A percentile compares a stretch with the other conserved stretches of the same genome.
These are phyloP conservation scores for Stagonosporopsis chrysanthemi DNA, from an alignment of 2,329 filamentous ascomycete species.

Conservation along the genomic window DNA sequence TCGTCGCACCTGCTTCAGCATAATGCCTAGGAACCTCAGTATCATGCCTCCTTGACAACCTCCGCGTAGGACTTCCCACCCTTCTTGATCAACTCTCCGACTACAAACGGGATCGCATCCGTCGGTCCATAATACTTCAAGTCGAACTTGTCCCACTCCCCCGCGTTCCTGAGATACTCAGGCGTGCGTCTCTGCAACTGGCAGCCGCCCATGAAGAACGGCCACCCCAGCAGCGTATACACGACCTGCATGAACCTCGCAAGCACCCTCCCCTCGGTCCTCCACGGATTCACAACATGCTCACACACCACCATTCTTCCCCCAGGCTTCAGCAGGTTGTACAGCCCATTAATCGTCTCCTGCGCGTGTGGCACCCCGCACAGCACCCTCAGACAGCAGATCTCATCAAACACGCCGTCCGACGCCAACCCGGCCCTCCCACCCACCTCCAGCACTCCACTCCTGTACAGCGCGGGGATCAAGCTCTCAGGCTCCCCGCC, in stretches of 20 bases:
- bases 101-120: slow-evolving; percentile 45
- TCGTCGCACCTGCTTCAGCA: too few species aligned
- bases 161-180: slow-evolving; percentile 52
- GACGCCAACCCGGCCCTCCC: slow-evolving; percentile 32
- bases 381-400: slow-evolving; percentile 62
- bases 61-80: slow-evolving; percentile 31
- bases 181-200: slow-evolving; percentile 59
- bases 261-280: slow-evolving; percentile 53
- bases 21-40: too few species aligned
- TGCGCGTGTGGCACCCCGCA: slow-evolving; percentile 61
- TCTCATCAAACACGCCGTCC: slow-evolving; percentile 61
- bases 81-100: slow-evolving; percentile 49
- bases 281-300: slow-evolving; percentile 63
- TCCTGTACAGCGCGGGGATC: slow-evolving; percentile 54
- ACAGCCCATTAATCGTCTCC: slow-evolving; percentile 56
- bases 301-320: slow-evolving; percentile 64
- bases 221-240: slow-evolving; percentile 58
- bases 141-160: slow-evolving; percentile 60
- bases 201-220: slow-evolving; percentile 61
- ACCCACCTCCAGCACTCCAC: slow-evolving; percentile 48
- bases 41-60: slow-evolving; percentile 25
- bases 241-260: slow-evolving; percentile 57
- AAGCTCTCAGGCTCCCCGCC: slow-evolving; percentile 58
- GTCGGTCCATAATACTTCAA: slow-evolving; percentile 50
- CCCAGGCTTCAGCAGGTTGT: slow-evolving; percentile 61